phyloP scores from a whole-genome alignment of 2,329 filamentous ascomycete species.

The Claviceps pazoutovae region DNA sequence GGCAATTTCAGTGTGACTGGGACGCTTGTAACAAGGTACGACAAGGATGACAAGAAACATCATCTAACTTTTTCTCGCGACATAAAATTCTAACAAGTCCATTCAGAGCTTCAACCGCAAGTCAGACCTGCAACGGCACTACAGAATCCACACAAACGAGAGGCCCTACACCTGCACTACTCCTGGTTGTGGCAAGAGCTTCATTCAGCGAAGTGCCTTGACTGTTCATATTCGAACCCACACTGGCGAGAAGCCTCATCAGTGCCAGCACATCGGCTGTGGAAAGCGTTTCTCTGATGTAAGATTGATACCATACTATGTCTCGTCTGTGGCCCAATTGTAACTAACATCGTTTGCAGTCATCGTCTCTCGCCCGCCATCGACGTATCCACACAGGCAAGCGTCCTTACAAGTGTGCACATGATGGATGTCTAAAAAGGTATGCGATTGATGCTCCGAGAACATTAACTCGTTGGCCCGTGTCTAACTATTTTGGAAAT shows the following conservation, averaged over 20 bases:
- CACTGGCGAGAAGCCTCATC: constrained; percentile 58
- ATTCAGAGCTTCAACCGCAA: constrained; percentile 56
- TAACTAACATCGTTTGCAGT: constrained; percentile 25
- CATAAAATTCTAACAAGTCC: background rate
- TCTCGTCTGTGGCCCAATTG: background rate
- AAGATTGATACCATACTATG: constrained; percentile 14
- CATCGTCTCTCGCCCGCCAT: constrained; percentile 51
- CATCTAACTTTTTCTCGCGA: background rate
- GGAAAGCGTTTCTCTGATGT: constrained; percentile 59
- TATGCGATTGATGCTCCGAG: constrained; percentile 11
- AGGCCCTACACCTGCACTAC: constrained; percentile 49
- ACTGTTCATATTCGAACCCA: constrained; percentile 59
- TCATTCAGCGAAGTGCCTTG: constrained; percentile 56
- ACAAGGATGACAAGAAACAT: background rate
- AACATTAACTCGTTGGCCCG: background rate
- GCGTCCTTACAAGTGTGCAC: constrained; percentile 49
- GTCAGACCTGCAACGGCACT: constrained; percentile 56
- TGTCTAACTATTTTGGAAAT: background rate
- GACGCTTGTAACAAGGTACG: constrained; percentile 46
- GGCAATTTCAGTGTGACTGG: constrained; percentile 53
- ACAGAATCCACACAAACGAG: constrained; percentile 59
- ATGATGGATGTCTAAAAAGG: constrained; percentile 50
- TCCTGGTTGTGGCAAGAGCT: constrained; percentile 52
- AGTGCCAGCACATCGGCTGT: constrained; percentile 51
- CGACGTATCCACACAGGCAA: constrained; percentile 53